Base-by-base conservation (phyloP, 2,329 filamentous ascomycete species). In the Fusarium tricinctum region DNA sequence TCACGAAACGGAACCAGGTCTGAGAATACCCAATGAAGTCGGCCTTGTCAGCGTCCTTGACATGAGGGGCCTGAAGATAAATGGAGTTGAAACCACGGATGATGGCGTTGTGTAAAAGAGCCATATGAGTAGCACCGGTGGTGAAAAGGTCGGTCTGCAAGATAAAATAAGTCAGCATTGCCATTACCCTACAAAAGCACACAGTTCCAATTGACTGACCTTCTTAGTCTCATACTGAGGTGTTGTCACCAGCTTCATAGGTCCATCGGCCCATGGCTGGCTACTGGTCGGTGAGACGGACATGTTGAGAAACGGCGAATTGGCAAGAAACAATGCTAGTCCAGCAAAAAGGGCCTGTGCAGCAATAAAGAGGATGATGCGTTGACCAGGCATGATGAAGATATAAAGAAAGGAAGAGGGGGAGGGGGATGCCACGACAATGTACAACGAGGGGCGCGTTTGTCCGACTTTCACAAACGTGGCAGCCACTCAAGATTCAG, bases 11-110 rank as follows among this genome's bases (percentile, higher is more conserved):
- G 77, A 83, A 81, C 85, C 86, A 89, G 1, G 86, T 84, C 52
- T 86, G 79, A 30, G 81, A 80, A 77, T 90, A 90, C 19, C 82
- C 82, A 53, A 89, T 76, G 68, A 91, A 90, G 74, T 86, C 84
- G 47, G 77, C 74, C 74, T 84, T 84, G 74, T 89, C 86, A n/a
- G 76, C 75, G 3, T 82, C 80, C 12, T 80, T 74, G 42, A 89
- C 76, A 69, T 85, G 79, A 13, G 83, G 81, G 1, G 86, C 87
- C 75, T 90, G 88, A 40, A 85, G 82, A 74, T 86, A 88, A 73
- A 91, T 88, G 71, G 83, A 85, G 77, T 91, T 90, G 80, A 86
- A 88, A 54, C 87, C 86, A 42, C 88, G 86, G 66, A 90, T 84
- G 71, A 90, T 85, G 57, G 84, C 80, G 71, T 90, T 90, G 80